Base-by-base conservation (phyloP, 768 basidiomycete genomes). In the Boletus rufocinnamomeus region DNA sequence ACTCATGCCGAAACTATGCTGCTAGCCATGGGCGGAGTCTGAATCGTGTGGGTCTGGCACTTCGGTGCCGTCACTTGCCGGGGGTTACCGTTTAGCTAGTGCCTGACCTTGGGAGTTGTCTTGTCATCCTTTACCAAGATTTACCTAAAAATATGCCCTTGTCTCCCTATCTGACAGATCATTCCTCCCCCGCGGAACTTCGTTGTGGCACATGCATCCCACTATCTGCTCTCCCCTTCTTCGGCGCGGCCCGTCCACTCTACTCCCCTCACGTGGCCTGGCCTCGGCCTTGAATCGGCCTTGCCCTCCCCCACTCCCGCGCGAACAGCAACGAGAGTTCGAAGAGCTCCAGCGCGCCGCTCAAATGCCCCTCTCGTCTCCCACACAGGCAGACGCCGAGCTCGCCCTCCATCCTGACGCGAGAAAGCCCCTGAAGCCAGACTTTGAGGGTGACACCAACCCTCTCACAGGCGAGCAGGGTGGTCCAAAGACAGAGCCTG, bases 401-500 rank as follows among this genome's bases (percentile, higher is more conserved):
- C 75, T 81, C 21, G 75, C 82, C 2, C 66, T 84, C 45, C 91
- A 93, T 66, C 89, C 90, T 2, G 90, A 94, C 67, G 83, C 88
- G 0, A 84, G 80, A 25, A 70, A 72, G 17, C 83, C 85, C 1
- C 57, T 87, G 25, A 74, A 77, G 21, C 78, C 86, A 11, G 87
- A 90, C 63, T 95, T 94, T 65, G 84, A 89, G 57, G 94, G 93
- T 21, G 86, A 93, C 45, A 72, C 79, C 38, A 94, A 96, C 65
- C 94, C 93, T 1, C 63, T 63, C 2, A 96, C 94, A 3, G 94
- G 94, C 14, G 94, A 96, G 72, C 75, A 81, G 48, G 92, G 91
- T 0, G 94, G 94, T 0, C 94, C 94, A 23, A 95, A 95, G 77
- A 80, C 77, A 32, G 94, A 96, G 69, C 94, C 94, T 16, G 82